Percentiles rank a stretch among this genome's conserved stretches.
These are phyloP conservation scores for Apiospora arundinis DNA, from an alignment of 2,329 filamentous ascomycete genomes.

Conservation along the genomic window DNA sequence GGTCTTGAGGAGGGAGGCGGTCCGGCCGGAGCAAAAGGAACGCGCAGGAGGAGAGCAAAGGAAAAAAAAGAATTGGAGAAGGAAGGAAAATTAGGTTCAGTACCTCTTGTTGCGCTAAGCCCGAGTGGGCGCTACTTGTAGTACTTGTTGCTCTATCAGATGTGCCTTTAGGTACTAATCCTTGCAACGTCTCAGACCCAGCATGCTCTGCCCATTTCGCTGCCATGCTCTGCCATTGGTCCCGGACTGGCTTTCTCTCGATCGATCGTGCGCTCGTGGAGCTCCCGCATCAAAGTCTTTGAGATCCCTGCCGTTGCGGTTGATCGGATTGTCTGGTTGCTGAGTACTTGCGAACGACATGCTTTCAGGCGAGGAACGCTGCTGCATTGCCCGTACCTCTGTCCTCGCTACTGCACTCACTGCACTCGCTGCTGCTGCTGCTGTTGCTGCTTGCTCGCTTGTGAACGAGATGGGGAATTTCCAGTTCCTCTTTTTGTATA, in stretches of 20 bases:
- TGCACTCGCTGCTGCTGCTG: not conserved
- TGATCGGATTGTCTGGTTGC: constrained; percentile 27
- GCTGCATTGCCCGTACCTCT: not conserved
- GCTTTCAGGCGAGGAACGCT: constrained; percentile 13
- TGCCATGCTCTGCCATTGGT: constrained; percentile 29
- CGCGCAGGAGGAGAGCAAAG: not conserved
- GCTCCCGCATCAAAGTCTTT: constrained; percentile 35
- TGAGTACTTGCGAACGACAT: constrained; percentile 25
- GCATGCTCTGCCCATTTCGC: not conserved
- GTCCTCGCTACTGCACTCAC: not conserved
- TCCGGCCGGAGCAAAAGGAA: constrained; percentile 12
- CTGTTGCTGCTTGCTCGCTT: constrained; percentile 15
- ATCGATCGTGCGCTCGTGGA: constrained; percentile 36
- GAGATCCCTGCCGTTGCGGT: constrained; percentile 30
- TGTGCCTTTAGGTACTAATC: not conserved
- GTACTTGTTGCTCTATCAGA: constrained; percentile 30
- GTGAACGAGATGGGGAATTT: constrained; percentile 6
- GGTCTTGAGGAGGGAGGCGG: not conserved
- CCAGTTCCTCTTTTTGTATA: constrained; percentile 9
- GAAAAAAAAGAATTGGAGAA: not conserved
- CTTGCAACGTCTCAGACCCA: constrained; percentile 28
- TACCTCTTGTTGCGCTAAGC: not conserved
- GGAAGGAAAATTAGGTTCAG: constrained; percentile 8
- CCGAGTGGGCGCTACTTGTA: constrained; percentile 19
- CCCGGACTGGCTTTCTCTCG: constrained; percentile 28